Conservation (phyloP, 192 early-diverging fungal species). For the Coemansia javaensis region DNA sequence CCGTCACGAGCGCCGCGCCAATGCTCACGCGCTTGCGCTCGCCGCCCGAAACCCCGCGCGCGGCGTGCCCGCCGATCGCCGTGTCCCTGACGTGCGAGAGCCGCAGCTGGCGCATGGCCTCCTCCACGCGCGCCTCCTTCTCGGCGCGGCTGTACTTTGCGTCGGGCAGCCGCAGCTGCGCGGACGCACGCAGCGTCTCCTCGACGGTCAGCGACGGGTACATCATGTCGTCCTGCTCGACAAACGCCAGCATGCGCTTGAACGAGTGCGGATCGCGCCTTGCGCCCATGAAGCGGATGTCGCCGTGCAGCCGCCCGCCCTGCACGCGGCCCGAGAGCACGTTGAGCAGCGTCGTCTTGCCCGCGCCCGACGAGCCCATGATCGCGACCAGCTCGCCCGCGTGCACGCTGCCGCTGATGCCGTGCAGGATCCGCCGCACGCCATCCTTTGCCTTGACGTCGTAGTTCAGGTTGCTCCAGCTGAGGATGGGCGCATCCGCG, state of each 20-base stretch:
- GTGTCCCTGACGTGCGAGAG: constrained; percentile 54
- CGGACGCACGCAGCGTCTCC: constrained; percentile 70
- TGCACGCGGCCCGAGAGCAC: constrained; percentile 63
- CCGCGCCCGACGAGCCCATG: constrained; percentile 88
- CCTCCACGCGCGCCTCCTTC: constrained; percentile 56
- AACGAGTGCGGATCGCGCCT: constrained; percentile 27
- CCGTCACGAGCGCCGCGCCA: constrained; percentile 45
- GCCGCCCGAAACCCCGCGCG: constrained; percentile 51
- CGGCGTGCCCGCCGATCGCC: constrained; percentile 33
- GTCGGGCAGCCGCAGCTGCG: constrained; percentile 62
- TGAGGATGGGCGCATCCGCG: constrained; percentile 11
- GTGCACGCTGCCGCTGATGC: constrained; percentile 64
- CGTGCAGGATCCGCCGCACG: constrained; percentile 52
- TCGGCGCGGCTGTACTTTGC: constrained; percentile 38
- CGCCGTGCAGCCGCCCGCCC: constrained; percentile 53
- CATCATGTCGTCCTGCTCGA: constrained; percentile 54
- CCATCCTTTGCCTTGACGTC: constrained; percentile 35
- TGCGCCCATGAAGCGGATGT: constrained; percentile 51
- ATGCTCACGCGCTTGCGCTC: constrained; percentile 52
- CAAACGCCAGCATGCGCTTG: constrained; percentile 47
- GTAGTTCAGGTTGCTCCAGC: constrained; percentile 39
- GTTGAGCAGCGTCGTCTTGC: constrained; percentile 80
- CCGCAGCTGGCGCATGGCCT: constrained; percentile 60
- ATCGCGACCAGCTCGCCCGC: constrained; percentile 77
- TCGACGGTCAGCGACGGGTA: constrained; percentile 60